Conservation (phyloP, 2,329 filamentous ascomycete species). For the Trichoderma pleuroti region DNA sequence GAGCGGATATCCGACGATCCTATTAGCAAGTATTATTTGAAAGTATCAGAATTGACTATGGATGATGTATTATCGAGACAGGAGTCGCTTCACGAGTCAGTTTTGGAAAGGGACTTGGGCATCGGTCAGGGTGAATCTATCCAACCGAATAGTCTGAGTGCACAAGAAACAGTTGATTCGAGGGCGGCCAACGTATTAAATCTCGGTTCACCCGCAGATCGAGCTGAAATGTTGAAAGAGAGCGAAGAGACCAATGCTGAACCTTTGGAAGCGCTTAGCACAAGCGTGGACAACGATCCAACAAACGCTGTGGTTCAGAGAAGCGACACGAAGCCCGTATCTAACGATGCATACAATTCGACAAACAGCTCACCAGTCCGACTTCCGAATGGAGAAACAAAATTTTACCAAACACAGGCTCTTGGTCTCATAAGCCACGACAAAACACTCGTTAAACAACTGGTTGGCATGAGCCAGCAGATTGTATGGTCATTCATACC, state of each 20-base stretch:
- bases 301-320: not conserved
- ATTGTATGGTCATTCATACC: constrained; percentile 9
- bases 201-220: not conserved
- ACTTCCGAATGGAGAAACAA: not conserved
- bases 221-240: not conserved
- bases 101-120: not conserved
- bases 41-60: not conserved
- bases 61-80: not conserved
- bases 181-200: not conserved
- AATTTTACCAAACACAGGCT: not conserved
- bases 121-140: not conserved
- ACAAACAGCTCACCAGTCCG: not conserved
- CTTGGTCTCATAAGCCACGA: not conserved
- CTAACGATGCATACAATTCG: not conserved
- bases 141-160: no score
- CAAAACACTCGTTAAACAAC: not conserved
- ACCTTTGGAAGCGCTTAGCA: not conserved
- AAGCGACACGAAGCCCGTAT: not conserved
- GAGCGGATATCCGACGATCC: not conserved
- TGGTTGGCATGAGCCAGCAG: not conserved
- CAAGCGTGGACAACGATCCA: not conserved
- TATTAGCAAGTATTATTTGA: not conserved
- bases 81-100: not conserved
- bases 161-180: not conserved
- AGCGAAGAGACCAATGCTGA: not conserved